Conservation (phyloP, 768 basidiomycete species). For the Leccinellum luteum region DNA sequence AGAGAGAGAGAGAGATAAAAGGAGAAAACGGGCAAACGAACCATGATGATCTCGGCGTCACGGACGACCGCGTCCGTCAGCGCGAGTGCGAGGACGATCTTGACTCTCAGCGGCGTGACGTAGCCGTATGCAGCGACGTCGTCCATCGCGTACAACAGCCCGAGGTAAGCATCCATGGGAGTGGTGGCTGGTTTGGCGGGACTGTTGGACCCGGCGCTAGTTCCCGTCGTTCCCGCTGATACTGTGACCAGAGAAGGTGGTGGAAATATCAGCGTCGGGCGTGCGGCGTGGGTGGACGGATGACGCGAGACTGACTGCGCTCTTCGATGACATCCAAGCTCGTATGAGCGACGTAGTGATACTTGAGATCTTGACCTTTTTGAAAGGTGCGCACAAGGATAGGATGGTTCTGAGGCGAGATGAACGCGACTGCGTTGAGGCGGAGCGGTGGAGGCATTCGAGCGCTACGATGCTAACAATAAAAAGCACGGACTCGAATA, state of each 20-base stretch:
- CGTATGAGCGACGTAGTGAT: conserved; percentile 90
- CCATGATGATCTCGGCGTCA: conserved; percentile 75
- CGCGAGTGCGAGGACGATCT: conserved; percentile 79
- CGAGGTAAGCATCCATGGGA: conserved; percentile 76
- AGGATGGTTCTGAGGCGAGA: conserved; percentile 76
- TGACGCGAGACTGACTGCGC: conserved; percentile 57
- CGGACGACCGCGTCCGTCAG: conserved; percentile 78
- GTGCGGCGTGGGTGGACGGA: background rate
- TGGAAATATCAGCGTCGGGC: background rate
- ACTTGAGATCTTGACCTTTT: conserved; percentile 66
- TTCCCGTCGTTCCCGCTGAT: background rate
- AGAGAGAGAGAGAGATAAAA: background rate
- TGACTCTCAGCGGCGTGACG: conserved; percentile 82
- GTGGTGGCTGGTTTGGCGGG: conserved; percentile 34
- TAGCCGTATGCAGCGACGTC: conserved; percentile 93
- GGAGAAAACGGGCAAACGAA: conserved; percentile 34
- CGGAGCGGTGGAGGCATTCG: conserved; percentile 66
- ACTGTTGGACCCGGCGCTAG: background rate
- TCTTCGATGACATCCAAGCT: conserved; percentile 90
- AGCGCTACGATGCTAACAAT: background rate
- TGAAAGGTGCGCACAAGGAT: conserved; percentile 76
- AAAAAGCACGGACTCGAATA: background rate
- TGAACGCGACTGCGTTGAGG: conserved; percentile 80
- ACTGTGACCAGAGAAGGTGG: background rate
- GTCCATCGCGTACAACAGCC: conserved; percentile 86